Evolutionary conservation across 345 rosid species (phyloP).

Genomic region (Hevea brasiliensis): DNA sequence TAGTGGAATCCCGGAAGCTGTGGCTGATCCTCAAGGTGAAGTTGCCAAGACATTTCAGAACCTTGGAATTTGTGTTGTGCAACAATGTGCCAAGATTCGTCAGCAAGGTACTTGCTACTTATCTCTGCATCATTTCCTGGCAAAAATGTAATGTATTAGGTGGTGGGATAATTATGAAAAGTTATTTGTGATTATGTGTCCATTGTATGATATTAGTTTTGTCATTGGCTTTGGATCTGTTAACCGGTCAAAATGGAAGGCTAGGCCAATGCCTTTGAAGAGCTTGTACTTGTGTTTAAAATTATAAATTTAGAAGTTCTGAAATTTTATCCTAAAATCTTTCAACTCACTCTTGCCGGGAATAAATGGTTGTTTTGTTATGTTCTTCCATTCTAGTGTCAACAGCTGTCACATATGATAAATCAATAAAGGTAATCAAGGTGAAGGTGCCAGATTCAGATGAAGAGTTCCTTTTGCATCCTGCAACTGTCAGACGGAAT

Average conservation of each 20-base stretch:
- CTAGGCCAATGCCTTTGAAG: not conserved
- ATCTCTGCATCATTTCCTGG: not conserved
- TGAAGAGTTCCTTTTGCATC: constrained; percentile 87
- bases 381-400: constrained; percentile 53
- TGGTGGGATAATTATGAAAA: not conserved
- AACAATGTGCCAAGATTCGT: constrained; percentile 95
- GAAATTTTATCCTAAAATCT: not conserved
- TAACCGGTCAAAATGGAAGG: not conserved
- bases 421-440: constrained; percentile 68
- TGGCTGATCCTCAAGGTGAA: constrained; percentile 84
- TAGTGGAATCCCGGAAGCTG: constrained; percentile 89
- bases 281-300: not conserved
- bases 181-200: constrained; percentile 5
- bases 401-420: constrained; percentile 85
- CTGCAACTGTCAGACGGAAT: constrained; percentile 91
- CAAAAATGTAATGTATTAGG: not conserved
- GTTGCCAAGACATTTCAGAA: constrained; percentile 81
- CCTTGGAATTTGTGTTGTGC: constrained; percentile 87
- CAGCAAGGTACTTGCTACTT: constrained; percentile 85
- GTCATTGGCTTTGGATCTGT: not conserved
- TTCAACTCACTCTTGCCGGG: not conserved
- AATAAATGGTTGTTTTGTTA: not conserved
- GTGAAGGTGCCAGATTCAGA: constrained; percentile 91
- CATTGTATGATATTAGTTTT: not conserved
- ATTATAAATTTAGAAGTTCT: not conserved